A percentile compares a stretch with the other conserved stretches of the same genome.
Conservation (phyloP, 2,329 filamentous ascomycete species). For the Microascus cirrosus region DNA sequence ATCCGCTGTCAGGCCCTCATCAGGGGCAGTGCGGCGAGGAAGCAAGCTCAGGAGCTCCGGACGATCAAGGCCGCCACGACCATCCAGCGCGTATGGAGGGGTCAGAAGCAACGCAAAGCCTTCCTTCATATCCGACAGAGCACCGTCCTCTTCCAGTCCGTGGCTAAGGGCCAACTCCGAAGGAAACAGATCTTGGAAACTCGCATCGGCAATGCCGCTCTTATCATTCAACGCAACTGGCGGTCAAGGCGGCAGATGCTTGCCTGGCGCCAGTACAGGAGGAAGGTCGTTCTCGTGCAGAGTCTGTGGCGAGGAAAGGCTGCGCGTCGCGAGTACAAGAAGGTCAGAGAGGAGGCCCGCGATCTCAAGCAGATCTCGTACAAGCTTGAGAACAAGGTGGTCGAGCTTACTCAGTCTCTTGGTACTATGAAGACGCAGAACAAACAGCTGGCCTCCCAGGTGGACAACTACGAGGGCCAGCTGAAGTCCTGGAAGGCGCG, state of each 20-base stretch:
- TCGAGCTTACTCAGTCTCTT: constrained; percentile 89
- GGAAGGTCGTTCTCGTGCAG: constrained; percentile 81
- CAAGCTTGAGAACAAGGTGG: constrained; percentile 98
- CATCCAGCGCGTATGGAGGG: constrained; percentile 92
- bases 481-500: constrained; percentile 92
- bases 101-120: constrained; percentile 74
- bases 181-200: constrained; percentile 90
- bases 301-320: constrained; percentile 81
- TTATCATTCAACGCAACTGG: constrained; percentile 86
- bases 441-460: constrained; percentile 75
- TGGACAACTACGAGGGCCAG: constrained; percentile 92
- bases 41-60: constrained; percentile 67
- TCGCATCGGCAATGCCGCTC: constrained; percentile 80
- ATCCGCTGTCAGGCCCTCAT: constrained; percentile 68
- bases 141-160: constrained; percentile 78
- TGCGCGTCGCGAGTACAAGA: constrained; percentile 81
- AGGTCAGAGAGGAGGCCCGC: constrained; percentile 83
- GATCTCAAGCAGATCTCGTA: constrained; percentile 99
- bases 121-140: constrained; percentile 73
- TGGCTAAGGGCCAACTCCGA: constrained; percentile 83
- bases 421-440: constrained; percentile 91
- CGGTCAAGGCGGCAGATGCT: constrained; percentile 67
- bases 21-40: constrained; percentile 68
- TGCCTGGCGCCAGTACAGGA: constrained; percentile 79
- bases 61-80: constrained; percentile 80